These are phyloP conservation scores for Clitoria ternatea DNA, from an alignment of 306 rosid species.

Conservation along the genomic window DNA sequence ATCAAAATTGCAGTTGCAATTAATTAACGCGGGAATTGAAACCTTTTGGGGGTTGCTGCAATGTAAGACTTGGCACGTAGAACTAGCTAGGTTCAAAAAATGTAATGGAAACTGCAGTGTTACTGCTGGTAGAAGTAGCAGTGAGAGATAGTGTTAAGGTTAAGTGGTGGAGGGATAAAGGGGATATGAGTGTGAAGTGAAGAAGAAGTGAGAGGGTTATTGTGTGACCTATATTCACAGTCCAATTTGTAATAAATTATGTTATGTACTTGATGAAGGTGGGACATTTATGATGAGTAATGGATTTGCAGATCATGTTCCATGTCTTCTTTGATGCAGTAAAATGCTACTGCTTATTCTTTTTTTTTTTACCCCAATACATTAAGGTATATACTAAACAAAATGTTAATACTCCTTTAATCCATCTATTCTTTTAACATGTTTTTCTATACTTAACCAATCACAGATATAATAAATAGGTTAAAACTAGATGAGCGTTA, in stretches of 20 bases:
- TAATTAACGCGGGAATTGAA: background rate
- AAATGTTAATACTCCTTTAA: no score
- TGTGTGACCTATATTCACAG: conserved; percentile 21
- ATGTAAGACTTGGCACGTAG: background rate
- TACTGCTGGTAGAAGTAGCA: conserved; percentile 24
- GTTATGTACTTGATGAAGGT: conserved; percentile 37
- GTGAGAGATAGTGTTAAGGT: background rate
- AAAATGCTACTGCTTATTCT: conserved; percentile 19
- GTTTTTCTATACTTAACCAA: no score
- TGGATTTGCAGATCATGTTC: conserved; percentile 42
- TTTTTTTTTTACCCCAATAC: background rate
- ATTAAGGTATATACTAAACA: no score
- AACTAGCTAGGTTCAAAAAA: background rate
- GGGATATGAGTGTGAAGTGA: background rate
- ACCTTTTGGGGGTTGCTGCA: conserved; percentile 8
- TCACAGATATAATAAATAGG: no score
- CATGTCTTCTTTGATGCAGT: conserved; percentile 30
- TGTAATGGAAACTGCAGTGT: conserved; percentile 18
- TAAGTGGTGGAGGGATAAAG: background rate
- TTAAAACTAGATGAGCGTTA: no score
- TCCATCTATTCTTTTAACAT: no score
- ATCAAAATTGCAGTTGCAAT: background rate
- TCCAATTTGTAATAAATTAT: conserved; percentile 39
- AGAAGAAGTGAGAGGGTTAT: conserved; percentile 8
- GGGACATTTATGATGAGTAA: conserved; percentile 32